Percentiles rank a stretch among this genome's conserved stretches.
Evolutionary conservation across 371 early-diverging fungal species (phyloP).

Genomic region (Haplosporangium sp.): DNA sequence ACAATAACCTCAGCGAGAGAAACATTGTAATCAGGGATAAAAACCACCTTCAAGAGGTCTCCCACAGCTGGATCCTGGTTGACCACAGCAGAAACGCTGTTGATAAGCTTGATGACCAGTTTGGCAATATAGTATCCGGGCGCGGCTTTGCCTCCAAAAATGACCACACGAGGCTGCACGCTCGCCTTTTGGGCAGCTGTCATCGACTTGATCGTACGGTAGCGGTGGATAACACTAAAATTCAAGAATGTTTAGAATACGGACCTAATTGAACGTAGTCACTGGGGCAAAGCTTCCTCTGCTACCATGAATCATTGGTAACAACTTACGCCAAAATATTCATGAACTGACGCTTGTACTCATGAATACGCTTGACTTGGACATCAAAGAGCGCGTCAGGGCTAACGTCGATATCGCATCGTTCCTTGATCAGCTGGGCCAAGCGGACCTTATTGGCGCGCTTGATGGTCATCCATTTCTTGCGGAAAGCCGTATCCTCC

Average conservation of each 20-base stretch:
- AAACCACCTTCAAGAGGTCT: conserved; percentile 88
- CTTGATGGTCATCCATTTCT: conserved; percentile 88
- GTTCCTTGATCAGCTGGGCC: conserved; percentile 78
- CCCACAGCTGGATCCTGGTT: conserved; percentile 83
- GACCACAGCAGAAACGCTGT: conserved; percentile 84
- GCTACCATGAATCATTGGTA: background rate
- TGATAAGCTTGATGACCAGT: conserved; percentile 95
- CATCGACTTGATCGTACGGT: conserved; percentile 81
- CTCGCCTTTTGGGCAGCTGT: conserved; percentile 65
- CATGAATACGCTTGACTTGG: conserved; percentile 96
- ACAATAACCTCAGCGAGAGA: conserved; percentile 90
- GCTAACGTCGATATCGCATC: conserved; percentile 75
- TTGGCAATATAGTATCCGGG: conserved; percentile 97
- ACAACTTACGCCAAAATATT: conserved; percentile 78
- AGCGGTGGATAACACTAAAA: conserved; percentile 86
- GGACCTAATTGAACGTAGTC: too few relatives aligned
- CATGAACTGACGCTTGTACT: conserved; percentile 97
- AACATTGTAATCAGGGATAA: conserved; percentile 95
- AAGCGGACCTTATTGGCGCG: conserved; percentile 87
- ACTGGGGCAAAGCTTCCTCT: too few relatives aligned
- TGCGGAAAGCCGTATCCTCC: conserved; percentile 76
- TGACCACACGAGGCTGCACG: conserved; percentile 81
- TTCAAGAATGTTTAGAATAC: background rate
- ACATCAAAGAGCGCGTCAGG: conserved; percentile 91
- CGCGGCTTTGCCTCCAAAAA: conserved; percentile 89